Evolutionary conservation across 345 rosid species (phyloP).

Genomic region (Eucalyptus erythrocorys): DNA sequence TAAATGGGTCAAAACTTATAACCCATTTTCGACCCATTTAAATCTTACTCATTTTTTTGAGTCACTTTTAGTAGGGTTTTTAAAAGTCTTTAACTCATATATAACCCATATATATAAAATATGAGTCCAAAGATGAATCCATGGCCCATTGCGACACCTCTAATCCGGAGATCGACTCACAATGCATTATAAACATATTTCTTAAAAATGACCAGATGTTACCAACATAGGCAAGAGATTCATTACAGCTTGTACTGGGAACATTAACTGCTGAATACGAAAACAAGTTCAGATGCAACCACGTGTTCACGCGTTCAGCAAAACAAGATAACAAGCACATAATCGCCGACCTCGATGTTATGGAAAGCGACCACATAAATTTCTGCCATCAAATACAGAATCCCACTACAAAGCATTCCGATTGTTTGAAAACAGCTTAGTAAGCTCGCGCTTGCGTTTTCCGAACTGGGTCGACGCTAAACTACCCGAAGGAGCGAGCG

Average conservation of each 20-base stretch:
- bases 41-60: too few species aligned
- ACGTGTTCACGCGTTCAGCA: background rate
- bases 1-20: too few species aligned
- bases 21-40: too few species aligned
- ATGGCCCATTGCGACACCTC: too few species aligned
- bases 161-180: too few species aligned
- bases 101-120: too few species aligned
- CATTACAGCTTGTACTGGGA: background rate
- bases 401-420: background rate
- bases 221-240: background rate
- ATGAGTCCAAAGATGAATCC: too few species aligned
- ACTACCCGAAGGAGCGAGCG: background rate
- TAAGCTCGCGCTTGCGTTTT: background rate
- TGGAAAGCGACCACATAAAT: background rate
- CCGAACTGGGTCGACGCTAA: background rate
- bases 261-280: background rate
- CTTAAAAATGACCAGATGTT: background rate
- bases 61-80: too few species aligned
- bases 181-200: background rate
- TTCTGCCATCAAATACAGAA: background rate
- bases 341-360: background rate
- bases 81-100: too few species aligned
- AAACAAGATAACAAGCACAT: background rate
- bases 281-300: background rate
- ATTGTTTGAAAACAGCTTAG: background rate